phyloP scores from a whole-genome alignment of 108 stramenopile genomes.

The Bacterosira constricta region DNA sequence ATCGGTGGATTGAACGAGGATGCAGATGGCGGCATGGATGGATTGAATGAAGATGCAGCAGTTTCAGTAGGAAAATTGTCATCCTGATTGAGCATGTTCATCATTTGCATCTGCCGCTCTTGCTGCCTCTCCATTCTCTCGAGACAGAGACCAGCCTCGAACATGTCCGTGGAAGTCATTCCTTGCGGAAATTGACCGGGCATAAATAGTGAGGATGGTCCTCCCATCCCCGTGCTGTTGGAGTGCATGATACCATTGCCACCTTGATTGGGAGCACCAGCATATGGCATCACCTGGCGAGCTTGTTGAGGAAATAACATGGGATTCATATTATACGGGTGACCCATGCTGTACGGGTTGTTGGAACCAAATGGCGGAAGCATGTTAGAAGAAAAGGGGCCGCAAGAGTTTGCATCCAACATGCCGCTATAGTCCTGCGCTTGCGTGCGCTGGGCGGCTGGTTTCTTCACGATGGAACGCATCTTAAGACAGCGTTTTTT shows the following conservation, averaged over 20 bases:
- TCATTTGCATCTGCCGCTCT: background rate
- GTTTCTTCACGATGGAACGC: conserved; percentile 30
- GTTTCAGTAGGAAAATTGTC: background rate
- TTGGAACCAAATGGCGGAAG: background rate
- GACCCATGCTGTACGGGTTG: background rate
- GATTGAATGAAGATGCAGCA: background rate
- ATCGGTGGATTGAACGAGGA: too few relatives aligned
- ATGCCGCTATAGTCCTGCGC: background rate
- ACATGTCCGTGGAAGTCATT: background rate
- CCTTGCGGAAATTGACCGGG: background rate
- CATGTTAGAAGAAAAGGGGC: background rate
- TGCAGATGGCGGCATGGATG: background rate
- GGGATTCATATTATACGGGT: background rate
- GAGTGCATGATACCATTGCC: background rate
- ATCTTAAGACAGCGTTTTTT: conserved; percentile 21
- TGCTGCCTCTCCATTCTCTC: background rate
- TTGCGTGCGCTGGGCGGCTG: background rate
- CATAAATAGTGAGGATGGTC: background rate
- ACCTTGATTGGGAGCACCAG: background rate
- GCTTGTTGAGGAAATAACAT: background rate
- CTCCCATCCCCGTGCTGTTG: too few relatives aligned
- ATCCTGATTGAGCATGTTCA: background rate
- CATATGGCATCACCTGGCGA: background rate
- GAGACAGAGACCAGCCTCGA: background rate
- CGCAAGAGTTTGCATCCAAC: background rate